A percentile compares a stretch with the other conserved stretches of the same genome.
phyloP scores from a whole-genome alignment of 2,329 filamentous ascomycete genomes.

The Blastomyces gilchristii region DNA sequence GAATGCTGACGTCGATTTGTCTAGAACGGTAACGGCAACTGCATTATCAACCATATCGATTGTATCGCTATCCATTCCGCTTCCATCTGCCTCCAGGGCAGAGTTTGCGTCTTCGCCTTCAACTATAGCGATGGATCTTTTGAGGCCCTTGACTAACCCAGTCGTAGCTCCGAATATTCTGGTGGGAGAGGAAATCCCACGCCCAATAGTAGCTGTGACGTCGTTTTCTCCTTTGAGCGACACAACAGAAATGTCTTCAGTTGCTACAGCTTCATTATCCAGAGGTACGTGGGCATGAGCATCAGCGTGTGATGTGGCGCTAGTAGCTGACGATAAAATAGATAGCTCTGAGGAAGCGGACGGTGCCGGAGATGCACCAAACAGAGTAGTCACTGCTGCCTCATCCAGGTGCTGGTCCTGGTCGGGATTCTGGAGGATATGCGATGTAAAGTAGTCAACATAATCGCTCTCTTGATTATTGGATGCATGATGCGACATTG shows the following conservation, averaged over 20 bases:
- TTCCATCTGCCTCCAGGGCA: conserved; percentile 31
- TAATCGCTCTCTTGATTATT: conserved; percentile 18
- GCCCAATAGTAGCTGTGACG: conserved; percentile 4
- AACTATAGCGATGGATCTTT: conserved; percentile 19
- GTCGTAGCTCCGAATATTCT: neutral
- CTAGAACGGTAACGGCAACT: neutral
- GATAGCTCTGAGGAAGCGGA: conserved; percentile 34
- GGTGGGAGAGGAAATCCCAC: conserved; percentile 5
- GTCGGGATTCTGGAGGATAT: conserved; percentile 14
- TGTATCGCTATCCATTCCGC: conserved; percentile 22
- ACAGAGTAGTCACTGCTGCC: conserved; percentile 27
- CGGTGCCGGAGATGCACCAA: conserved; percentile 35
- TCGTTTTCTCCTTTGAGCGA: neutral
- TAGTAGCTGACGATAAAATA: conserved; percentile 35
- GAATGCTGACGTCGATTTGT: neutral
- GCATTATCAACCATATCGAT: conserved; percentile 4
- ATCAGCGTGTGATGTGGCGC: conserved; percentile 26
- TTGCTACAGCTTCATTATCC: conserved; percentile 21
- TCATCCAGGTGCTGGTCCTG: conserved; percentile 26
- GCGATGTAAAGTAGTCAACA: conserved; percentile 9
- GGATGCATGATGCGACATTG: conserved; percentile 8
- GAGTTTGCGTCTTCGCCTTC: conserved; percentile 34
- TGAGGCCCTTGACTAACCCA: conserved; percentile 1
- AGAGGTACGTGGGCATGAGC: conserved; percentile 2
- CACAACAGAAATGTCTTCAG: conserved; percentile 26